phyloP scores from a whole-genome alignment of 1,284 basidiomycete species.

The Trametes pubescens region DNA sequence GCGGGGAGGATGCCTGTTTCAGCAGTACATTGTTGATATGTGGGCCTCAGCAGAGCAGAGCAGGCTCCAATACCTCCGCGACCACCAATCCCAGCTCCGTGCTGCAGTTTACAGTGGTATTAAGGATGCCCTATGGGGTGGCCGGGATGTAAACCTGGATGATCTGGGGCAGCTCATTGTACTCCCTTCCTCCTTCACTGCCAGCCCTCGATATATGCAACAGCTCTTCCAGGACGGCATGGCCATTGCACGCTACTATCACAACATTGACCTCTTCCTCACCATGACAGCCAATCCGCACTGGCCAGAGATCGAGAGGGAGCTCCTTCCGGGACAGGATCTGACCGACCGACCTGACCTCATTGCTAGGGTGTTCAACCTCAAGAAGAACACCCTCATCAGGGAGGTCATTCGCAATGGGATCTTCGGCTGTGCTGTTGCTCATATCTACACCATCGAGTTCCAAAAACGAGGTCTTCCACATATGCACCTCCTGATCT shows the following conservation, averaged over 20 bases:
- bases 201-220: constrained; percentile 50
- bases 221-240: constrained; percentile 54
- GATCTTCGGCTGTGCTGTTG: constrained; percentile 44
- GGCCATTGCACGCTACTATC: constrained; percentile 46
- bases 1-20: not conserved
- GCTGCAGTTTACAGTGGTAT: not conserved
- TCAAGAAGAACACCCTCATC: constrained; percentile 2
- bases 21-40: not conserved
- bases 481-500: constrained; percentile 55
- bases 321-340: constrained; percentile 49
- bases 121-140: not conserved
- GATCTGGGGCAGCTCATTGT: not conserved
- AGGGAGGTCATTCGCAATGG: constrained; percentile 45
- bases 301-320: constrained; percentile 52
- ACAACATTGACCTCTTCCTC: constrained; percentile 51
- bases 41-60: not conserved
- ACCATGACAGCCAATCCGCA: constrained; percentile 55
- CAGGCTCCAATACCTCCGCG: not conserved
- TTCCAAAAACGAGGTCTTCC: constrained; percentile 45
- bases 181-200: constrained; percentile 21
- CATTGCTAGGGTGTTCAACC: constrained; percentile 1
- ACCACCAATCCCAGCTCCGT: not conserved
- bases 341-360: not conserved
- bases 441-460: constrained; percentile 13
- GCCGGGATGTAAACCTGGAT: not conserved